These are phyloP conservation scores for Gnetum montanum DNA, from an alignment of 75 land plant species.

Conservation along the genomic window DNA sequence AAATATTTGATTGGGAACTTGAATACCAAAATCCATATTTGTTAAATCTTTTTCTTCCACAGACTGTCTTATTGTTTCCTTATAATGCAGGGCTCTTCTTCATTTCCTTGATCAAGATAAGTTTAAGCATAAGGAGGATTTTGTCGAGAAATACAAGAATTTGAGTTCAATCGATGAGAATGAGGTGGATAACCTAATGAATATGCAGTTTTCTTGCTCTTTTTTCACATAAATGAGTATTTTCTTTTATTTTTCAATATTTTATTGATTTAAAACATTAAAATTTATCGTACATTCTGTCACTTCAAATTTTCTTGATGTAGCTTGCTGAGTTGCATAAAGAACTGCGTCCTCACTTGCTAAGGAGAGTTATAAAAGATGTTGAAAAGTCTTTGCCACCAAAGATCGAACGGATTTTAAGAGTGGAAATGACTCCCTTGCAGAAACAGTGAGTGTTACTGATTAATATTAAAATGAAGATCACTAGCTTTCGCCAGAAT, in stretches of 20 bases:
- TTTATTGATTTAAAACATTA: not conserved
- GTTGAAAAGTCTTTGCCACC: slow-evolving; percentile 99
- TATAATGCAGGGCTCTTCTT: slow-evolving; percentile 91
- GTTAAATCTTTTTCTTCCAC: no score
- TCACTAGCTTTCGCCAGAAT: no score
- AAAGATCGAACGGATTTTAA: slow-evolving; percentile 92
- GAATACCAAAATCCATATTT: no score
- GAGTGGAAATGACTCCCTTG: slow-evolving; percentile 99
- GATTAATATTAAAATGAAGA: no score
- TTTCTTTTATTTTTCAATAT: no score
- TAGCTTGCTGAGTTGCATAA: slow-evolving; percentile 93
- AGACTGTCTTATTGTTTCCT: no score
- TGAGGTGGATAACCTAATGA: slow-evolving; percentile 56
- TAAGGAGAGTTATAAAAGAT: slow-evolving; percentile 96
- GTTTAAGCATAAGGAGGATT: slow-evolving; percentile 83
- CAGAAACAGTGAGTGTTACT: slow-evolving; percentile 91
- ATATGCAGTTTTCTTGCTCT: no score
- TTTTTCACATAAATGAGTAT: no score
- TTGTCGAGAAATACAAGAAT: slow-evolving; percentile 92
- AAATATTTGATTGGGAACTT: no score
- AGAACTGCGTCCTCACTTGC: slow-evolving; percentile 94
- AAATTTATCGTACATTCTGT: not conserved
- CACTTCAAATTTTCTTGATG: no score
- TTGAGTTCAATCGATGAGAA: slow-evolving; percentile 85
- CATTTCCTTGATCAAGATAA: slow-evolving; percentile 96